These are phyloP conservation scores for Albophoma yamanashiensis DNA, from an alignment of 2,329 filamentous ascomycete genomes.

Conservation along the genomic window DNA sequence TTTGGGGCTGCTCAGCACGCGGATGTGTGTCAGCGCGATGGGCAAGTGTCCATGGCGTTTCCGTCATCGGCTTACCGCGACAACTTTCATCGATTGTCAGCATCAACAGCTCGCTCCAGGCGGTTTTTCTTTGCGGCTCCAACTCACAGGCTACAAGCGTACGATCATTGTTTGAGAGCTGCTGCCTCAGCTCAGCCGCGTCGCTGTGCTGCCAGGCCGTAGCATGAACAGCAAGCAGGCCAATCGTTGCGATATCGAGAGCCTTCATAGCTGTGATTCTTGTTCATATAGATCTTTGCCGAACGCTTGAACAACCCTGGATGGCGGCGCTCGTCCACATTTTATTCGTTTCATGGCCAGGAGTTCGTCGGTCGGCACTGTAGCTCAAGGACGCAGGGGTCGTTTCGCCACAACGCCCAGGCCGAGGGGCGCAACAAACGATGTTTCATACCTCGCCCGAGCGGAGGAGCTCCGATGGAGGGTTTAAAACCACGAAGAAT, in stretches of 20 bases:
- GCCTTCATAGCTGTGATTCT: background rate
- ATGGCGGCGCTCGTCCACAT: background rate
- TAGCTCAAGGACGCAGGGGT: background rate
- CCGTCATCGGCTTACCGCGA: slow-evolving; percentile 4
- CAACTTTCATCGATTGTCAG: slow-evolving; percentile 2
- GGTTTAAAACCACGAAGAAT: background rate
- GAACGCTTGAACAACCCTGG: background rate
- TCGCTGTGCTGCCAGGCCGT: slow-evolving; percentile 4
- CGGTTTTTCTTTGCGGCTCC: background rate
- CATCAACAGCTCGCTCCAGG: background rate
- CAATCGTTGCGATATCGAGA: background rate
- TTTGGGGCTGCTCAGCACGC: slow-evolving; percentile 2
- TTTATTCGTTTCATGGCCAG: background rate
- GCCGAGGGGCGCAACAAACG: background rate
- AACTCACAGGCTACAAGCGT: slow-evolving; percentile 22
- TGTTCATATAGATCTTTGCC: background rate
- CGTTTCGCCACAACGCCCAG: background rate
- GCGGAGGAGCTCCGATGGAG: background rate
- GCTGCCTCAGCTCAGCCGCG: slow-evolving; percentile 3
- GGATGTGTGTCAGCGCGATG: background rate
- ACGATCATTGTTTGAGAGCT: slow-evolving; percentile 7
- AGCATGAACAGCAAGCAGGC: slow-evolving; percentile 1
- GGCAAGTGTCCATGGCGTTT: background rate
- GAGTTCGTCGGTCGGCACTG: too few species aligned
- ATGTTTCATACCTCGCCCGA: background rate